Conservation (phyloP, 768 basidiomycete species). For the Austroboletus festivus region DNA sequence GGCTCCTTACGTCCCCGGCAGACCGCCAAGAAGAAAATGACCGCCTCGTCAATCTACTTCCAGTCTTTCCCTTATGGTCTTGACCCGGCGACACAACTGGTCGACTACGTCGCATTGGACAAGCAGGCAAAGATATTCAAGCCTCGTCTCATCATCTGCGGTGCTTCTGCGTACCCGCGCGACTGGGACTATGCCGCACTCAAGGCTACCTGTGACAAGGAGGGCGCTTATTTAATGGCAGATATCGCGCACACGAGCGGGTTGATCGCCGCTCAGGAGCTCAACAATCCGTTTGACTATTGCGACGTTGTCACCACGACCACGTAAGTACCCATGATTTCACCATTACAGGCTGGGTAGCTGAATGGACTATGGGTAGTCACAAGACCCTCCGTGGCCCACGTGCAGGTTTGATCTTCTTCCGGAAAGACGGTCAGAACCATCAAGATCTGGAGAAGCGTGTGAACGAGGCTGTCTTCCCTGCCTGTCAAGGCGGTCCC, state of each 20-base stretch:
- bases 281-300: constrained; percentile 89
- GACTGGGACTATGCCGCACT: constrained; percentile 94
- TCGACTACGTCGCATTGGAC: constrained; percentile 82
- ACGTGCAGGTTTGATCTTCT: constrained; percentile 97
- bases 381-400: constrained; percentile 99
- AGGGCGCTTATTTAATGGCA: constrained; percentile 91
- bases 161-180: constrained; percentile 96
- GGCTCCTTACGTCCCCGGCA: constrained; percentile 24
- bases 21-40: constrained; percentile 99
- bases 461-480: constrained; percentile 98
- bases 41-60: constrained; percentile 99
- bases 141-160: constrained; percentile 92
- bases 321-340: constrained; percentile 51
- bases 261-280: constrained; percentile 87
- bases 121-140: constrained; percentile 93
- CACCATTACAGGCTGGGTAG: not conserved
- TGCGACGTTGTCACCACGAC: constrained; percentile 99
- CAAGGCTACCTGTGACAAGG: constrained; percentile 76
- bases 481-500: constrained; percentile 98
- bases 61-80: constrained; percentile 94
- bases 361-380: constrained; percentile 35
- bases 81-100: constrained; percentile 75
- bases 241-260: constrained; percentile 99
- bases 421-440: constrained; percentile 85
- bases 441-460: constrained; percentile 90